phyloP scores from a whole-genome alignment of 495 filamentous ascomycete genomes.

The Penicillium daleae region DNA sequence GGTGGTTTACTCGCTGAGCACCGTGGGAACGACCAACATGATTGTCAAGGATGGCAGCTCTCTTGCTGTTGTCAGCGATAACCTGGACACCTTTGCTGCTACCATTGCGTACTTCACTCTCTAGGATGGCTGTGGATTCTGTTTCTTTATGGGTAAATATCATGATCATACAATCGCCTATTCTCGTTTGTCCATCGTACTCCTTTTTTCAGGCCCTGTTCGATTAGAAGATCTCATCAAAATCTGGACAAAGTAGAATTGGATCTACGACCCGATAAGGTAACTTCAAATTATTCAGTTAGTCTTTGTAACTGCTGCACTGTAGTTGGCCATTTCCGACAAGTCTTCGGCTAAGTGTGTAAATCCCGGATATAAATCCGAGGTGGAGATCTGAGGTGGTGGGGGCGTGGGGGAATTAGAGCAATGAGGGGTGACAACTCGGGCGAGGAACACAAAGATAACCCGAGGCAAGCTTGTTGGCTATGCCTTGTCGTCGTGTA shows the following conservation, averaged over 20 bases:
- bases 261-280: background rate
- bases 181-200: background rate
- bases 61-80: slow-evolving; percentile 55
- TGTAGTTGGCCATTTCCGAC: background rate
- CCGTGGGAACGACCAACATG: slow-evolving; percentile 52
- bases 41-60: slow-evolving; percentile 52
- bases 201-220: background rate
- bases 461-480: background rate
- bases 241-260: background rate
- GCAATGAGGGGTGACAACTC: slow-evolving; percentile 6
- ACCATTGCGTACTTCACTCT: slow-evolving; percentile 54
- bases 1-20: slow-evolving; percentile 53
- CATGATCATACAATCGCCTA: no score
- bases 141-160: background rate
- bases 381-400: slow-evolving; percentile 14
- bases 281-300: background rate
- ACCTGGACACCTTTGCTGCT: slow-evolving; percentile 57
- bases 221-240: background rate
- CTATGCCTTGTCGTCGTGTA: background rate
- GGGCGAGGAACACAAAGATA: slow-evolving; percentile 9
- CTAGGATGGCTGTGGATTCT: slow-evolving; percentile 1
- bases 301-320: background rate
- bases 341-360: background rate
- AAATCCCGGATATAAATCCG: slow-evolving; percentile 19
- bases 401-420: slow-evolving; percentile 12